phyloP scores from a whole-genome alignment of 495 filamentous ascomycete genomes.

The Tuber aestivum region DNA sequence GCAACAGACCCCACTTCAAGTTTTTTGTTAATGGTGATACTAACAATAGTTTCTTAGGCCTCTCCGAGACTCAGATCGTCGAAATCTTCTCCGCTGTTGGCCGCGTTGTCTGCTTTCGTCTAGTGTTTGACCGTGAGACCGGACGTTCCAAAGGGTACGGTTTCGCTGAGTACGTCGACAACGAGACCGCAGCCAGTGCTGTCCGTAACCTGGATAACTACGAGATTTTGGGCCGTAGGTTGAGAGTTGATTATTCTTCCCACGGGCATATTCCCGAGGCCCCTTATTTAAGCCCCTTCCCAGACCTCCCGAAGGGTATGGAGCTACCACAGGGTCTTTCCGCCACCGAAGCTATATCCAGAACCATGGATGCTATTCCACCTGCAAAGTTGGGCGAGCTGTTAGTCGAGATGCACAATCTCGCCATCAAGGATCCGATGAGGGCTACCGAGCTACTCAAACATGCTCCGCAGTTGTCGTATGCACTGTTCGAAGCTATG shows the following conservation, averaged over 20 bases:
- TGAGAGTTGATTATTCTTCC: constrained; percentile 81
- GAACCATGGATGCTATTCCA: constrained; percentile 76
- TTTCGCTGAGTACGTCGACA: constrained; percentile 86
- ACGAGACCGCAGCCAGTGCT: constrained; percentile 84
- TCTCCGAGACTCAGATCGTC: constrained; percentile 87
- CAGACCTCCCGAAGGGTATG: constrained; percentile 68
- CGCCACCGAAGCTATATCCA: constrained; percentile 82
- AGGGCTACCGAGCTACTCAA: constrained; percentile 79
- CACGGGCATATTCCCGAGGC: constrained; percentile 30
- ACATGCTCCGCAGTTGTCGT: constrained; percentile 84
- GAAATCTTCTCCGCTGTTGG: constrained; percentile 83
- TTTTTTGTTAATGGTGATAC: neutral
- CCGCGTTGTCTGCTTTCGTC: constrained; percentile 77
- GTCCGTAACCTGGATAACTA: constrained; percentile 92
- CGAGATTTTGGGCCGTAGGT: constrained; percentile 87
- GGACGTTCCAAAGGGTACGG: constrained; percentile 93
- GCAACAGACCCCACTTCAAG: constrained; percentile 38
- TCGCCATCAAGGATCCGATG: constrained; percentile 69
- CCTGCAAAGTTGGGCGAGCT: constrained; percentile 86
- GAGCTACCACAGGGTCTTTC: constrained; percentile 72
- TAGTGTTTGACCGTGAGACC: constrained; percentile 92
- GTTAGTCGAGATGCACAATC: constrained; percentile 83
- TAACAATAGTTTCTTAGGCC: constrained; percentile 51
- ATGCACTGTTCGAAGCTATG: constrained; percentile 90
- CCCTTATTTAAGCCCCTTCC: constrained; percentile 15